Conservation (phyloP, 2,329 filamentous ascomycete genomes). For the Colletotrichum musae region DNA sequence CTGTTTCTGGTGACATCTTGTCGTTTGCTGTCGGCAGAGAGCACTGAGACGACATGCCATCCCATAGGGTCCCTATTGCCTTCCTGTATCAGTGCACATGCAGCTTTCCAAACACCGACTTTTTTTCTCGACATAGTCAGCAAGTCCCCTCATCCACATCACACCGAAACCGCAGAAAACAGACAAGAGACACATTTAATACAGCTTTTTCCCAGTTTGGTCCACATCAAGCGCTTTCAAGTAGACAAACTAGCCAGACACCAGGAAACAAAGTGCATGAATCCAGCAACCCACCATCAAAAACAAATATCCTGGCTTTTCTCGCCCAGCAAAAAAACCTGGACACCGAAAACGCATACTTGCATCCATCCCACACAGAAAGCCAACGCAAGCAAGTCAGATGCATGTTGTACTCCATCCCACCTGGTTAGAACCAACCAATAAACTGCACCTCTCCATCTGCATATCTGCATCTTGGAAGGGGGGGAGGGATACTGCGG, state of each 20-base stretch:
- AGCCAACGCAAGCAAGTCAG: too few relatives aligned
- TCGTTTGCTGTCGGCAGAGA: not conserved
- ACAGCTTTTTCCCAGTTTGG: too few relatives aligned
- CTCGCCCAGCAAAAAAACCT: not conserved
- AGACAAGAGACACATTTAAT: not conserved
- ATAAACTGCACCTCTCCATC: not conserved
- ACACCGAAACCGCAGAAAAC: not conserved
- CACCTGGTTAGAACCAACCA: not conserved
- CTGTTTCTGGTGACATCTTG: slow-evolving; percentile 9
- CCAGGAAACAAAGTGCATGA: slow-evolving; percentile 13
- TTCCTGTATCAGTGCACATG: too few relatives aligned
- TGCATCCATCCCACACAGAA: slow-evolving; percentile 12
- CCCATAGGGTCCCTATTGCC: not conserved
- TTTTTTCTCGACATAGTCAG: too few relatives aligned
- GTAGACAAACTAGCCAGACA: too few relatives aligned
- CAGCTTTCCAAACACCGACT: not conserved
- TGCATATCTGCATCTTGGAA: not conserved
- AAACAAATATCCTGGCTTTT: not conserved
- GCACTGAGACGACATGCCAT: not conserved
- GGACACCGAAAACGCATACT: slow-evolving; percentile 32
- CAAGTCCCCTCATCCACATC: not conserved
- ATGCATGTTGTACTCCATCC: not conserved
- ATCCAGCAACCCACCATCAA: slow-evolving; percentile 9
- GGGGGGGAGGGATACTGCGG: too few relatives aligned
- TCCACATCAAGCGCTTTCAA: too few relatives aligned